A percentile compares a stretch with the other conserved stretches of the same genome.
Evolutionary conservation across 208 protist species (phyloP).

Genomic region (Trypanosoma conorhini): DNA sequence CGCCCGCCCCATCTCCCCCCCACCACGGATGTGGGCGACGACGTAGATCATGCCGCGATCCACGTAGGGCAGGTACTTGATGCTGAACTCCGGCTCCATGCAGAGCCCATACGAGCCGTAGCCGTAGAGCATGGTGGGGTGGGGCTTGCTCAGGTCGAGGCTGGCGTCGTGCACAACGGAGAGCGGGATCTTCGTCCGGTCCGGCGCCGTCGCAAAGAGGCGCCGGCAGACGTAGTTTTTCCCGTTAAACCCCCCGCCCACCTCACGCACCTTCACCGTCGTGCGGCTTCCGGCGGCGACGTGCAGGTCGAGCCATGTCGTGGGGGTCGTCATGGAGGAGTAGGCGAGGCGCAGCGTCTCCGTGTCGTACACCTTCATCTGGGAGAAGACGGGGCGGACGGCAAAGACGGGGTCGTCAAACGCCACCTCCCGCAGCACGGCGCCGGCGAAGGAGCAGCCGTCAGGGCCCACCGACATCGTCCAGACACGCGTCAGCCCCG

Average conservation of each 20-base stretch:
- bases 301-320: constrained; percentile 71
- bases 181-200: constrained; percentile 72
- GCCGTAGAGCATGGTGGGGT: constrained; percentile 90
- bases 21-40: constrained; percentile 92
- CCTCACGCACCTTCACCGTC: constrained; percentile 70
- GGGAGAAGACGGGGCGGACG: constrained; percentile 42
- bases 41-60: constrained; percentile 92
- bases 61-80: constrained; percentile 75
- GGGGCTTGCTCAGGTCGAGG: constrained; percentile 55
- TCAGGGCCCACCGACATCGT: constrained; percentile 47
- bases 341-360: constrained; percentile 75
- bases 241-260: constrained; percentile 70
- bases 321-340: constrained; percentile 79
- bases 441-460: constrained; percentile 38
- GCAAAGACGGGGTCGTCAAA: constrained; percentile 82
- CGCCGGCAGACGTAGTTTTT: constrained; percentile 73
- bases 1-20: constrained; percentile 90
- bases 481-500: constrained; percentile 81
- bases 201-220: constrained; percentile 72
- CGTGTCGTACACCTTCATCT: constrained; percentile 77
- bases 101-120: constrained; percentile 91
- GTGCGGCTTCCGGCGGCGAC: constrained; percentile 24
- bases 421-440: constrained; percentile 44
- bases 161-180: constrained; percentile 80
- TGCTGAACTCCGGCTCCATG: constrained; percentile 85